Evolutionary conservation across 2,329 filamentous ascomycete genomes (phyloP).

Genomic region (Fusarium stilboides): DNA sequence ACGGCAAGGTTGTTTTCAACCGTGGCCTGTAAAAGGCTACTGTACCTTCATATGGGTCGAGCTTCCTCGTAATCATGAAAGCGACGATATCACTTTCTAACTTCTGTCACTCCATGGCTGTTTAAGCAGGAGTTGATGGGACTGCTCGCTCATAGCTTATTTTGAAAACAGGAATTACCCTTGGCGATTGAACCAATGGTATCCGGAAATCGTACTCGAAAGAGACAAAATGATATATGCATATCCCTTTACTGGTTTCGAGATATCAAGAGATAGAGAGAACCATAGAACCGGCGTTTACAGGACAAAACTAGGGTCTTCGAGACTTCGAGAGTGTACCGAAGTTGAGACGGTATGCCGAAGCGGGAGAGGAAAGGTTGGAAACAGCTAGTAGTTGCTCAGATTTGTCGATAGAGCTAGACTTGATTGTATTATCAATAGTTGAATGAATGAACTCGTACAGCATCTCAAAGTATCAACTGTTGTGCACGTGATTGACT

Average conservation of each 20-base stretch:
- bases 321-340: conserved; percentile 15
- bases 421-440: conserved; percentile 20
- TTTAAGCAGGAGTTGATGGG: conserved; percentile 1
- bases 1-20: conserved; percentile 95
- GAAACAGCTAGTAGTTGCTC: conserved; percentile 4
- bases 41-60: background rate
- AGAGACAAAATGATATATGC: background rate
- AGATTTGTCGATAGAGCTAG: conserved; percentile 21
- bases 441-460: background rate
- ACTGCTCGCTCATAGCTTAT: background rate
- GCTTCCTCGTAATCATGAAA: conserved; percentile 5
- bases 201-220: background rate
- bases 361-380: conserved; percentile 1
- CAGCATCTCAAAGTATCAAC: background rate
- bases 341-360: conserved; percentile 15
- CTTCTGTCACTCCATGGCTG: background rate
- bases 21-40: conserved; percentile 80
- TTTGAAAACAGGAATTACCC: background rate
- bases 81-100: conserved; percentile 6
- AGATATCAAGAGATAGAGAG: conserved; percentile 8
- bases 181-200: conserved; percentile 1
- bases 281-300: conserved; percentile 32
- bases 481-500: background rate
- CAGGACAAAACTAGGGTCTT: conserved; percentile 23
- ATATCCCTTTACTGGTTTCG: background rate